Conservation (phyloP, 208 protist species). For the Acanthamoeba triangularis region DNA sequence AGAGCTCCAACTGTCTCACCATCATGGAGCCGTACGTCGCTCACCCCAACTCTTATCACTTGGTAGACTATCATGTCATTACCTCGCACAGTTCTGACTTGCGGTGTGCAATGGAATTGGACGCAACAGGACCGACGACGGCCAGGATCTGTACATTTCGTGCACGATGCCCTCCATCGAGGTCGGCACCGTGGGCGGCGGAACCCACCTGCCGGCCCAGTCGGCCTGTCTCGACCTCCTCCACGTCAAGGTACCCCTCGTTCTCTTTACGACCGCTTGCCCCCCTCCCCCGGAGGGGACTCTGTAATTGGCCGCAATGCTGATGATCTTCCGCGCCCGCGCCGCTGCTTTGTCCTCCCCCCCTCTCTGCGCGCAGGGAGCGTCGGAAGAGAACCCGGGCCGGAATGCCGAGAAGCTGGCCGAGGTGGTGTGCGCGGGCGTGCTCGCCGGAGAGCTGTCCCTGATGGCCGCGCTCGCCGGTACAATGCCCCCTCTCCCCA, state of each 20-base stretch:
- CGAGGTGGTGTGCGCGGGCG: constrained; percentile 93
- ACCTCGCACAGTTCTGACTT: neutral
- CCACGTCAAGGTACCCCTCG: constrained; percentile 87
- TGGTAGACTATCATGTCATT: neutral
- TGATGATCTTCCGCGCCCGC: constrained; percentile 81
- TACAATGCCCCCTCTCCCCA: constrained; percentile 74
- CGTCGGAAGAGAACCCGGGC: constrained; percentile 91
- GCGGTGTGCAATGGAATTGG: neutral
- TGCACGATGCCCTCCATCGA: constrained; percentile 99
- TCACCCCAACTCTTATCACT: neutral
- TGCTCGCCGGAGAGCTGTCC: constrained; percentile 98
- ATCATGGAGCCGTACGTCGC: constrained; percentile 92
- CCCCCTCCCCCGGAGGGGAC: neutral
- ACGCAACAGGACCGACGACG: constrained; percentile 89
- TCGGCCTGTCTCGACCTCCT: constrained; percentile 96
- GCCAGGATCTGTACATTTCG: constrained; percentile 95
- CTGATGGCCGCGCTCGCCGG: constrained; percentile 93
- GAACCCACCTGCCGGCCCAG: constrained; percentile 97
- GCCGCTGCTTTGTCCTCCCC: neutral
- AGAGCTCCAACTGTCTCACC: constrained; percentile 98
- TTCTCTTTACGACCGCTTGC: neutral
- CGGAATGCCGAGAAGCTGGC: constrained; percentile 96
- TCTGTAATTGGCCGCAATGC: neutral
- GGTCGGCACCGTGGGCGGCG: constrained; percentile 99
- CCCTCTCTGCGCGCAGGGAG: neutral